phyloP scores from a whole-genome alignment of 1,284 basidiomycete species.

The Tylopilus orsonianus region DNA sequence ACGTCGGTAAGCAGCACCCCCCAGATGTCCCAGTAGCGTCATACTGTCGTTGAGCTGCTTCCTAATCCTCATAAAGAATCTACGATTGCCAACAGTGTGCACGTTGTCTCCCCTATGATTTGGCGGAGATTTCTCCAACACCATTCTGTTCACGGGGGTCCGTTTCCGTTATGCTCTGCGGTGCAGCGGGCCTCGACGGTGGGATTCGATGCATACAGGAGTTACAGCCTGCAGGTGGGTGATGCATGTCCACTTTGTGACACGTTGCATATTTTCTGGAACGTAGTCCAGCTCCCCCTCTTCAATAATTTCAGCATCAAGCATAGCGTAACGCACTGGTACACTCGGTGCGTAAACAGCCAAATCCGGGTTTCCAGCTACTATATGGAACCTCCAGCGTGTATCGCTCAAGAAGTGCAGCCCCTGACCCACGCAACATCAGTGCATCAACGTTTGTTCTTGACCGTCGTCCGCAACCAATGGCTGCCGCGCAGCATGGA shows the following conservation, averaged over 20 bases:
- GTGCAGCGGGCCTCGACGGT: constrained; percentile 16
- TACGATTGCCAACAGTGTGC: constrained; percentile 24
- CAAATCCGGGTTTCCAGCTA: constrained; percentile 23
- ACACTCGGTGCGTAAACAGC: constrained; percentile 14
- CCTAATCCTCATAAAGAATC: constrained; percentile 24
- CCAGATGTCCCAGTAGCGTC: constrained; percentile 9
- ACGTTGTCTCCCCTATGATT: constrained; percentile 26
- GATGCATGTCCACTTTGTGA: constrained; percentile 23
- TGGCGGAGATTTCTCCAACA: constrained; percentile 29
- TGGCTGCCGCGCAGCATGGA: constrained; percentile 28
- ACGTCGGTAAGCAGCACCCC: constrained; percentile 25
- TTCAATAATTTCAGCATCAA: constrained; percentile 14
- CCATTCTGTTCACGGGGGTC: constrained; percentile 15
- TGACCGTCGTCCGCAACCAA: constrained; percentile 9
- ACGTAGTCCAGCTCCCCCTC: constrained; percentile 13
- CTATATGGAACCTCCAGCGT: constrained; percentile 16
- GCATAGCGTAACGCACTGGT: constrained; percentile 24
- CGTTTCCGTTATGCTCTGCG: constrained; percentile 27
- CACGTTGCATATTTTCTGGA: constrained; percentile 34
- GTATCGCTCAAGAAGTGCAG: constrained; percentile 10
- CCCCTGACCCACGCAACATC: constrained; percentile 32
- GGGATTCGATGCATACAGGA: constrained; percentile 24
- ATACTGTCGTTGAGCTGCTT: constrained; percentile 20
- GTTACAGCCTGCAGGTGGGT: constrained; percentile 30
- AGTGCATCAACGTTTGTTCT: constrained; percentile 15